These are phyloP conservation scores for Combretum micranthum DNA, from an alignment of 345 rosid species.

Conservation along the genomic window DNA sequence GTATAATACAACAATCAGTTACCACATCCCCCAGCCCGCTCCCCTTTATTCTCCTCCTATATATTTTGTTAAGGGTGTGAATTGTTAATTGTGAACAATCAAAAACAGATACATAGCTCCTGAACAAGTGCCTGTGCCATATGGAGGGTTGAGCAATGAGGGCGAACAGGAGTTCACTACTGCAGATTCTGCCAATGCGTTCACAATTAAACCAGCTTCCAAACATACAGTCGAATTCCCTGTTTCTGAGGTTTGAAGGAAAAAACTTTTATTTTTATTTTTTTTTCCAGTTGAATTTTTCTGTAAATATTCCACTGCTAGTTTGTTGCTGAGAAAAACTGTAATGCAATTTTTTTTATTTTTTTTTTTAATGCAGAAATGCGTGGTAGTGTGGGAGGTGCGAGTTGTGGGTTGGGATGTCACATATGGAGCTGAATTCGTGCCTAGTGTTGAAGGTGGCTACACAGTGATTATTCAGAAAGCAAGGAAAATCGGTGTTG, in stretches of 20 bases:
- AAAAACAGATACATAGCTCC: conserved; percentile 36
- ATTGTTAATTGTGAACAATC: background rate
- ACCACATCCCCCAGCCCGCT: too few species aligned
- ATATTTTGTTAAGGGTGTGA: background rate
- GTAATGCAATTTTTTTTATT: too few species aligned
- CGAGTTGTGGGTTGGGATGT: conserved; percentile 49
- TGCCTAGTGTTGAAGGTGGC: conserved; percentile 25
- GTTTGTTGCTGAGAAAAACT: too few species aligned
- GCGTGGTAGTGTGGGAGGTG: conserved; percentile 35
- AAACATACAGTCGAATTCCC: conserved; percentile 35
- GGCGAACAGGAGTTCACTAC: conserved; percentile 32
- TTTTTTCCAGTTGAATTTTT: too few species aligned
- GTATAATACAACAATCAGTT: too few species aligned
- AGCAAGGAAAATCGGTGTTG: conserved; percentile 22
- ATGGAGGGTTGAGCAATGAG: conserved; percentile 43
- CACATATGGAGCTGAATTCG: conserved; percentile 40
- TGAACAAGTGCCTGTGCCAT: conserved; percentile 38
- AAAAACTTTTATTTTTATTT: too few species aligned
- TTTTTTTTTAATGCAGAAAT: too few species aligned
- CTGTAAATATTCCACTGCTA: too few species aligned
- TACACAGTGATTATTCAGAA: conserved; percentile 42
- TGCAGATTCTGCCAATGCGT: conserved; percentile 27
- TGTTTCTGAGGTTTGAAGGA: conserved; percentile 24
- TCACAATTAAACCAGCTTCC: conserved; percentile 24
- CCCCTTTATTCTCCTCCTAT: background rate